Evolutionary conservation across 495 filamentous ascomycete species (phyloP).

Genomic region (Daldinia vernicosa): DNA sequence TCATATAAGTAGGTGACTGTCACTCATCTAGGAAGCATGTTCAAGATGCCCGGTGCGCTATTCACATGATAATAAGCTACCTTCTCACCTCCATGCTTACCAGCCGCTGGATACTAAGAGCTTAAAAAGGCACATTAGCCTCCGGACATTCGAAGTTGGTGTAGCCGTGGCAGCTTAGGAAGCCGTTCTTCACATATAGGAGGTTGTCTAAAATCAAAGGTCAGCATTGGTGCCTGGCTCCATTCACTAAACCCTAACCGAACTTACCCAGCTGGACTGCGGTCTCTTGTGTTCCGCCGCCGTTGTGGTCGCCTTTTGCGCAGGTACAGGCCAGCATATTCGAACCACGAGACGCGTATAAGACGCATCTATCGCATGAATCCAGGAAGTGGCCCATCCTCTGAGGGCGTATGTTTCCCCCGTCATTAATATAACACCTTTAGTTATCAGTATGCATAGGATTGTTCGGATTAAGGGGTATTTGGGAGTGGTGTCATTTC

Average conservation of each 20-base stretch:
- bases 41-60: not conserved
- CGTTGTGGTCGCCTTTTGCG: not conserved
- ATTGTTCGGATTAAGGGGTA: no score
- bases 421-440: constrained; percentile 27
- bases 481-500: not conserved
- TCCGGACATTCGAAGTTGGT: constrained; percentile 26
- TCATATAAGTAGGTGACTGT: no score
- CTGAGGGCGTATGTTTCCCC: constrained; percentile 8
- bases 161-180: constrained; percentile 25
- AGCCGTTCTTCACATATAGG: constrained; percentile 23
- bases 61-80: not conserved
- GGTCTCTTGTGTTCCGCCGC: constrained; percentile 8
- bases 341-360: not conserved
- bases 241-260: not conserved
- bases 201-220: constrained; percentile 7
- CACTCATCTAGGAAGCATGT: not conserved
- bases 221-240: not conserved
- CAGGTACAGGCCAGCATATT: constrained; percentile 17
- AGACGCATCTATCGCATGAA: constrained; percentile 6
- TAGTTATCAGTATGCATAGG: not conserved
- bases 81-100: not conserved
- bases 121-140: constrained; percentile 2
- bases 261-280: constrained; percentile 21
- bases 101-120: not conserved
- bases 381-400: constrained; percentile 4